phyloP scores from a whole-genome alignment of 2,329 filamentous ascomycete genomes.

The Alternaria longipes region DNA sequence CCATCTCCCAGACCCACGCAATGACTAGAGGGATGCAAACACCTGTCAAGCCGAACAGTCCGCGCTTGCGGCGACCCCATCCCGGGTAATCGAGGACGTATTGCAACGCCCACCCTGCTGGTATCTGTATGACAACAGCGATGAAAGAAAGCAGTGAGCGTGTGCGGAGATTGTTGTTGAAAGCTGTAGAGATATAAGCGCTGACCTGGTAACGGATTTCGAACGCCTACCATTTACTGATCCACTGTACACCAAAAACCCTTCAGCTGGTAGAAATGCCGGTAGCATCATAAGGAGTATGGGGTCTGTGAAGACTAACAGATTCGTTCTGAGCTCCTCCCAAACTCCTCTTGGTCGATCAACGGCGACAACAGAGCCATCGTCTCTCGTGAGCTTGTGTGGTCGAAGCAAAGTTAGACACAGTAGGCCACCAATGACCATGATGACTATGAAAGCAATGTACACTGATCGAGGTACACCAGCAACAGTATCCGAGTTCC shows the following conservation, averaged over 20 bases:
- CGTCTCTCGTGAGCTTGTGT: conserved; percentile 41
- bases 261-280: conserved; percentile 41
- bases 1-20: conserved; percentile 48
- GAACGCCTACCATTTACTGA: conserved; percentile 41
- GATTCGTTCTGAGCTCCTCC: conserved; percentile 39
- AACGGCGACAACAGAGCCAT: conserved; percentile 41
- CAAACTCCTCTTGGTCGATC: conserved; percentile 36
- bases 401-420: conserved; percentile 38
- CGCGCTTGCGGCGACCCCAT: conserved; percentile 43
- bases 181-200: conserved; percentile 21
- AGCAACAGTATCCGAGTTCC: conserved; percentile 37
- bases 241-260: conserved; percentile 44
- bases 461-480: conserved; percentile 44
- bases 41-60: conserved; percentile 37
- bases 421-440: conserved; percentile 39
- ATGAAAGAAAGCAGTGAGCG: conserved; percentile 42
- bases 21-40: conserved; percentile 37
- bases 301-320: conserved; percentile 40
- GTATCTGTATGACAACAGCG: conserved; percentile 41
- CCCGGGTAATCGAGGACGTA: conserved; percentile 39
- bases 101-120: conserved; percentile 44
- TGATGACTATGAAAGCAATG: conserved; percentile 42
- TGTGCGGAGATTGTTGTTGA: conserved; percentile 42
- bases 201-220: neutral
- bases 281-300: conserved; percentile 42